These are phyloP conservation scores for Candida sp. DNA, from an alignment of 1,139 yeast species.

Conservation along the genomic window DNA sequence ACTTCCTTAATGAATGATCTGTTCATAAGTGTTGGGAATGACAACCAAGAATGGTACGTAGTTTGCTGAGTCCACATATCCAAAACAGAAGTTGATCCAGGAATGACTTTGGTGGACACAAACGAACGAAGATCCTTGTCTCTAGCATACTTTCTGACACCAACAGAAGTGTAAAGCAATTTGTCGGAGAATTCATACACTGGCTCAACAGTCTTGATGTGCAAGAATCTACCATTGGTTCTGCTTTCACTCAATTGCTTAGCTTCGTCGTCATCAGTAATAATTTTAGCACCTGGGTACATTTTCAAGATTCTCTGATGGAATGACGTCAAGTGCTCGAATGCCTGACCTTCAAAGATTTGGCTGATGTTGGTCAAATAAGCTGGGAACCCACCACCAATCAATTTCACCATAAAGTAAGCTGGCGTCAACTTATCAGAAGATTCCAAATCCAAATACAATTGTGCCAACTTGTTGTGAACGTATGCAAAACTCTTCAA, in stretches of 20 bases:
- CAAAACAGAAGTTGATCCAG: constrained; percentile 74
- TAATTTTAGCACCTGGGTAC: constrained; percentile 84
- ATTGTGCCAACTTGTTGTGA: constrained; percentile 68
- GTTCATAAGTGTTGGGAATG: constrained; percentile 91
- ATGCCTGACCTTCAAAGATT: constrained; percentile 86
- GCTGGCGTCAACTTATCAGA: constrained; percentile 79
- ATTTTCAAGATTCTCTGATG: constrained; percentile 76
- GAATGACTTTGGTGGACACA: constrained; percentile 70
- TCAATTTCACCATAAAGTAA: constrained; percentile 78
- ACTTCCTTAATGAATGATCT: constrained; percentile 70
- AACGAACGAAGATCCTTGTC: constrained; percentile 74
- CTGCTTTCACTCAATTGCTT: constrained; percentile 48
- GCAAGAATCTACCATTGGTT: constrained; percentile 69
- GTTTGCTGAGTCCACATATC: constrained; percentile 93
- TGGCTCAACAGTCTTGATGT: constrained; percentile 78
- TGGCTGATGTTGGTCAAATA: constrained; percentile 78
- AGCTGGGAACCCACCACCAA: constrained; percentile 86
- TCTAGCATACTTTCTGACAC: constrained; percentile 72
- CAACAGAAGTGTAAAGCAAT: constrained; percentile 53
- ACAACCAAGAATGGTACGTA: constrained; percentile 72
- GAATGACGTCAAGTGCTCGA: constrained; percentile 86
- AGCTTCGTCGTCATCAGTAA: constrained; percentile 71
- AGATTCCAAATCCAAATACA: constrained; percentile 70
- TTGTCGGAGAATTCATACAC: constrained; percentile 55
- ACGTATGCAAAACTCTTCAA: constrained; percentile 77